Percentiles rank a stretch among this genome's conserved stretches.
Conservation (phyloP, 2,329 filamentous ascomycete species). For the Cladosporium sp. region DNA sequence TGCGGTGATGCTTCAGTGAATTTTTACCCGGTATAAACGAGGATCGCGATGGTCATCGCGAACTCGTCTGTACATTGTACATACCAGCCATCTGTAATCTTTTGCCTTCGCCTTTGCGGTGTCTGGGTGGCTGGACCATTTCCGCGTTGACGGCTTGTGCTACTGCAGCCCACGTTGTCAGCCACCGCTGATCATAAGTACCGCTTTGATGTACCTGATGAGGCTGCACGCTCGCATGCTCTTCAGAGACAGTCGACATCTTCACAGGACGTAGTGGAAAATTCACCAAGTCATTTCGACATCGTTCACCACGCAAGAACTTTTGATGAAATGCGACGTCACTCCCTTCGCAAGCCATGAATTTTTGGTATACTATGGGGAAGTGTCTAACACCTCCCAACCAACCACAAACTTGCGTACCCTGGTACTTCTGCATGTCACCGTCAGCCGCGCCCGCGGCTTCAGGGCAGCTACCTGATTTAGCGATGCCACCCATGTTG, state of each 20-base stretch:
- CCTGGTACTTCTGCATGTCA: constrained; percentile 8
- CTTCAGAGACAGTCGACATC: not conserved
- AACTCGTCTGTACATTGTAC: no score
- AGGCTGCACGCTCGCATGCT: not conserved
- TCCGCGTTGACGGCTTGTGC: not conserved
- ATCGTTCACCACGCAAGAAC: not conserved
- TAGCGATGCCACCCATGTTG: not conserved
- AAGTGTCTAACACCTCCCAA: not conserved
- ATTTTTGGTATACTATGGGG: not conserved
- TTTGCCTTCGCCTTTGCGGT: not conserved
- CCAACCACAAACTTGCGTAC: constrained; percentile 5
- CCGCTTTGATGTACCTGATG: not conserved
- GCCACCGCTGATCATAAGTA: constrained; percentile 2
- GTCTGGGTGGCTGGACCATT: not conserved
- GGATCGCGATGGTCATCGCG: no score
- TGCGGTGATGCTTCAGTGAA: no score
- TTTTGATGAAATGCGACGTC: not conserved
- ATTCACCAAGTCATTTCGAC: not conserved
- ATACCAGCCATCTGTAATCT: no score
- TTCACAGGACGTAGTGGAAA: not conserved
- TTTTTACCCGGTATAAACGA: no score
- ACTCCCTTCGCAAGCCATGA: not conserved
- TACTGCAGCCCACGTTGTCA: not conserved
- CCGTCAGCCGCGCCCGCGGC: constrained; percentile 1
- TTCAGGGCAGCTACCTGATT: not conserved